Base-by-base conservation (phyloP, 495 filamentous ascomycete species). In the Aspergillus saccharolyticus region DNA sequence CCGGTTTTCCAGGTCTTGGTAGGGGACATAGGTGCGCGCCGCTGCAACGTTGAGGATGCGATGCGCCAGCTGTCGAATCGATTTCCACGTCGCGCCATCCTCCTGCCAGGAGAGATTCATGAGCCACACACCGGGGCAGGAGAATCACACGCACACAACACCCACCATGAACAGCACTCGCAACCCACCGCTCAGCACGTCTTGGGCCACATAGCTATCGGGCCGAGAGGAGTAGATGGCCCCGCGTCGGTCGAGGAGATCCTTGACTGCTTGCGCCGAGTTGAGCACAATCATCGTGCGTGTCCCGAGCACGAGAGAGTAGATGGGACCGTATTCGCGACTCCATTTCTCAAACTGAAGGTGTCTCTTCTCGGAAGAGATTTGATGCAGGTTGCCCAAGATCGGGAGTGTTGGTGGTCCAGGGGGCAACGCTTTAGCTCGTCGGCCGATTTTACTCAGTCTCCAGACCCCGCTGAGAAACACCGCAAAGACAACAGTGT, bases 191-290 rank as follows among this genome's bases (percentile, higher is more conserved):
- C 66, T 69, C 43, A 65, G 71, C 47, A 72, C 33, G 42, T 66
- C 74, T 54, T 75, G 71, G 7, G 73, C 68, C 20, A 71, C 66
- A 18, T 74, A 70, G 56, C 77, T 62, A 17, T 75, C 70, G 3
- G 83, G 85, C 9, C 86, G 79, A 63, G 84, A 77, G 10, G 83
- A 86, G 65, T 87, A 87, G 57, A 82, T 83, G n/a, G 66, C 59
- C 4, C 78, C 77, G 30, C 81, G 67, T 51, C 80, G 78, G n/a
- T 83, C 78, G 3, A 89, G 72, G 0, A 89, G 69, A 19, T 87
- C 83, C 19, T 78, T 69, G 16, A 84, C 80, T 5, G 84, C 71
- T 21, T 77, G 65, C 28, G 84, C 81, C 8, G 76, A 78, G 0
- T 80, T 82, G 28, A 88, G 80, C 67, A 85, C 81, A 42, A 88